phyloP scores from a whole-genome alignment of 257 asterid genomes.

The Dorcoceras hygrometricum region DNA sequence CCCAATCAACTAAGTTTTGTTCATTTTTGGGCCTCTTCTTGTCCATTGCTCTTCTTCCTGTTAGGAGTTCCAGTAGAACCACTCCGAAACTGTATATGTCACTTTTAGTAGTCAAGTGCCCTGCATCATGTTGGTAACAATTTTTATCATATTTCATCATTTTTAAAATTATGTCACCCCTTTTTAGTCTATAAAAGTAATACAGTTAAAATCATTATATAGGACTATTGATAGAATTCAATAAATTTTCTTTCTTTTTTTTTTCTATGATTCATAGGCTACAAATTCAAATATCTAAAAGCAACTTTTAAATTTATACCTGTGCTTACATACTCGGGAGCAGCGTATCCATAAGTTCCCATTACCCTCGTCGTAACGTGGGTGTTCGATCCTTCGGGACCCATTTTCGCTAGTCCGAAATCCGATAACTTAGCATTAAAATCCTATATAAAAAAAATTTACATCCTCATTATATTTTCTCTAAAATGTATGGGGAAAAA shows the following conservation, averaged over 20 bases:
- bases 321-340: slow-evolving; percentile 92
- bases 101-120: slow-evolving; percentile 44
- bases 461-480: too few relatives aligned
- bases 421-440: slow-evolving; percentile 87
- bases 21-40: slow-evolving; percentile 38
- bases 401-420: slow-evolving; percentile 92
- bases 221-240: too few relatives aligned
- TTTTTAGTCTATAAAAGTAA: too few relatives aligned
- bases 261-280: too few relatives aligned
- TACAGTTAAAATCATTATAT: too few relatives aligned
- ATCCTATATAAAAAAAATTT: slow-evolving; percentile 37
- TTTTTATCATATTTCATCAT: too few relatives aligned
- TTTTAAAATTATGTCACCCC: too few relatives aligned
- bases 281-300: too few relatives aligned
- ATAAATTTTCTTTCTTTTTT: too few relatives aligned
- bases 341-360: slow-evolving; percentile 97
- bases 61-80: slow-evolving; percentile 36
- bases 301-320: too few relatives aligned
- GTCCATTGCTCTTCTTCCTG: slow-evolving; percentile 49
- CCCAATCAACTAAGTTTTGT: slow-evolving; percentile 41
- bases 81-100: slow-evolving; percentile 50
- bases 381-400: slow-evolving; percentile 92
- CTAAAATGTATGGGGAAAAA: too few relatives aligned
- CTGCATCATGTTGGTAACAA: slow-evolving; percentile 14
- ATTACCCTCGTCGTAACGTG: slow-evolving; percentile 90